phyloP scores from a whole-genome alignment of 352 stramenopile species.

The Phytopythium oedochilum region DNA sequence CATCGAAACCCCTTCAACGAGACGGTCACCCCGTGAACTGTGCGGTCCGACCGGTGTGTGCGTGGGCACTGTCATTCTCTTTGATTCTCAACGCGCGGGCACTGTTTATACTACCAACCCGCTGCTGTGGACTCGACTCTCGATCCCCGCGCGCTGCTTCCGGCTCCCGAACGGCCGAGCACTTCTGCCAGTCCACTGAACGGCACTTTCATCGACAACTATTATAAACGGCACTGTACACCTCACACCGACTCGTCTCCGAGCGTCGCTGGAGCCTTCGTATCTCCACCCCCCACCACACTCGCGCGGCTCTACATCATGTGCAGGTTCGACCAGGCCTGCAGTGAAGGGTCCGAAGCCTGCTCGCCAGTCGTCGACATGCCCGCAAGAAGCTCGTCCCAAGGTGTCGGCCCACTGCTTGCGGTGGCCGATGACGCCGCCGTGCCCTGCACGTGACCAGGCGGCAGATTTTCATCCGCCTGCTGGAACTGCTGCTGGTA shows the following conservation, averaged over 20 bases:
- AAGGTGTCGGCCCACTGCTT: constrained; percentile 22
- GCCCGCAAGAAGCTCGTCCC: constrained; percentile 75
- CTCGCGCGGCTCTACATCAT: constrained; percentile 59
- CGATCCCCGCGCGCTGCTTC: background rate
- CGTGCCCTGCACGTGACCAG: background rate
- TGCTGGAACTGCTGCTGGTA: constrained; percentile 4
- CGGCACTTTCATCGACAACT: background rate
- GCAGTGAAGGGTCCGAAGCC: constrained; percentile 46
- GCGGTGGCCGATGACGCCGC: background rate
- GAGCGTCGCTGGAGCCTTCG: background rate
- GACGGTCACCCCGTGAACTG: background rate
- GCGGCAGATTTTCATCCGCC: constrained; percentile 1
- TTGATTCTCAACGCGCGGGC: background rate
- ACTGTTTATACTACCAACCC: background rate
- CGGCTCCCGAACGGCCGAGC: no score
- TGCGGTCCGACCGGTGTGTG: background rate
- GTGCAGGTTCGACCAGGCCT: constrained; percentile 70
- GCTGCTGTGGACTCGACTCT: background rate
- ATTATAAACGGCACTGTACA: background rate
- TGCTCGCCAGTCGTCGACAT: constrained; percentile 48
- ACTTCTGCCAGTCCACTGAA: background rate
- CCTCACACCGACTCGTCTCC: no score
- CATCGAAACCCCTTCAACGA: background rate
- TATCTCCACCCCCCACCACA: background rate
- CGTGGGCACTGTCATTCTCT: background rate